phyloP scores from a whole-genome alignment of 2,329 filamentous ascomycete genomes.

The Parastagonospora avenae region DNA sequence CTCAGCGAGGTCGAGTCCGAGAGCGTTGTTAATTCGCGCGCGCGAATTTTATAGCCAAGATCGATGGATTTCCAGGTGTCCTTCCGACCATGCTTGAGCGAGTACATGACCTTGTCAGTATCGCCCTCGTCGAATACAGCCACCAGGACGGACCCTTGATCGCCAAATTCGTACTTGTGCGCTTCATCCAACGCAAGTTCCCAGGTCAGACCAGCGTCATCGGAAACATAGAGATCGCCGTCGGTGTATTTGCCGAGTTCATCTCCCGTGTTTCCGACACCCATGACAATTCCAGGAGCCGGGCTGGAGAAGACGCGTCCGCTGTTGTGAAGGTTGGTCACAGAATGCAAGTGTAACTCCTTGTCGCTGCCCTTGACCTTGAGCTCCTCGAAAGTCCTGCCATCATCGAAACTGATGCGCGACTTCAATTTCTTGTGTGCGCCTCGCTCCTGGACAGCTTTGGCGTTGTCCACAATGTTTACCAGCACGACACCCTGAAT shows the following conservation, averaged over 20 bases:
- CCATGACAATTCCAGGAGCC: conserved; percentile 92
- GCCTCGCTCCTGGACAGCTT: conserved; percentile 65
- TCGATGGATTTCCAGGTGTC: conserved; percentile 73
- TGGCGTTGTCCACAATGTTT: conserved; percentile 85
- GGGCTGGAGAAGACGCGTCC: conserved; percentile 92
- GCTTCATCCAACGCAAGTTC: conserved; percentile 73
- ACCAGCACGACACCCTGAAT: conserved; percentile 93
- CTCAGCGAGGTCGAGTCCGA: conserved; percentile 92
- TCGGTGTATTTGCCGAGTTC: conserved; percentile 72
- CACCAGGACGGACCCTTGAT: conserved; percentile 86
- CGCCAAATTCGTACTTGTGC: conserved; percentile 96
- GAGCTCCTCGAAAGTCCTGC: conserved; percentile 78
- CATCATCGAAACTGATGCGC: conserved; percentile 93
- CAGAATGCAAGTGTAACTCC: conserved; percentile 85
- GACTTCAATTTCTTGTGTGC: conserved; percentile 73
- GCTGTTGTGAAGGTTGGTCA: conserved; percentile 80
- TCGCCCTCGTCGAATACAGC: conserved; percentile 72
- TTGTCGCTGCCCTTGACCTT: conserved; percentile 69
- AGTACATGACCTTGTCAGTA: conserved; percentile 74
- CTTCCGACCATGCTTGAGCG: conserved; percentile 81
- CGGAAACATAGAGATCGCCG: conserved; percentile 83
- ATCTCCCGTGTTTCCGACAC: conserved; percentile 85
- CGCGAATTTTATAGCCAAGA: conserved; percentile 72
- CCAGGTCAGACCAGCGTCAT: conserved; percentile 90
- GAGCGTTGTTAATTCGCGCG: conserved; percentile 80